A percentile compares a stretch with the other conserved stretches of the same genome.
Evolutionary conservation across 441 rosid species (phyloP).

Genomic region (Daphne laureola): DNA sequence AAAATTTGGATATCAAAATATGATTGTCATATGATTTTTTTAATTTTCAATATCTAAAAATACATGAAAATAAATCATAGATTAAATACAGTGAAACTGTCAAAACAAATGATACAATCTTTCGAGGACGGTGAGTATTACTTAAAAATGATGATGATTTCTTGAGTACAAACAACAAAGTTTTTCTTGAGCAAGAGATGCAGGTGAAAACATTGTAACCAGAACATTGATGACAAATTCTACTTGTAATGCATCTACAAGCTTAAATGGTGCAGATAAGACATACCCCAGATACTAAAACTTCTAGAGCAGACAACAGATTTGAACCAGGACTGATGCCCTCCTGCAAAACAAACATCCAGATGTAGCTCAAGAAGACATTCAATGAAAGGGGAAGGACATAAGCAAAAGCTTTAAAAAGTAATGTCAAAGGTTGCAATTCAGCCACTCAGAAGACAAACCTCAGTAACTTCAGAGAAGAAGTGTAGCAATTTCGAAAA

Average conservation of each 20-base stretch:
- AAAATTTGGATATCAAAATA: too few species aligned
- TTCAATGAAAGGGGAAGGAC: slow-evolving; percentile 13
- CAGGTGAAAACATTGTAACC: neutral
- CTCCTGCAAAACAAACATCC: slow-evolving; percentile 53
- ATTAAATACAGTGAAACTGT: too few species aligned
- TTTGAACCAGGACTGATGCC: slow-evolving; percentile 84
- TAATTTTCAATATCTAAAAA: too few species aligned
- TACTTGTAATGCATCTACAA: slow-evolving; percentile 8
- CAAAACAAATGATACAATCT: too few species aligned
- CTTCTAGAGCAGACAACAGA: slow-evolving; percentile 85
- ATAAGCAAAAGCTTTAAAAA: slow-evolving; percentile 13
- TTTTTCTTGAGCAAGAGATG: too few species aligned
- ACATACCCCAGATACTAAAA: slow-evolving; percentile 93
- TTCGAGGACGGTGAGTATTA: too few species aligned
- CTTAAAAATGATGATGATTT: too few species aligned
- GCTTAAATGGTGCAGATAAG: slow-evolving; percentile 13
- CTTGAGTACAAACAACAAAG: too few species aligned
- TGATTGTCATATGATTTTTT: too few species aligned
- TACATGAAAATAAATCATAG: too few species aligned
- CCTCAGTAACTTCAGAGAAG: slow-evolving; percentile 80
- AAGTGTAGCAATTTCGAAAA: slow-evolving; percentile 53
- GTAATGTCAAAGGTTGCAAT: neutral
- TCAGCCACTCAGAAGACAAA: slow-evolving; percentile 26
- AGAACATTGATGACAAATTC: neutral
- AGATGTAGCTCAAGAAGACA: slow-evolving; percentile 17